A percentile compares a stretch with the other conserved stretches of the same genome.
These are phyloP conservation scores for Cladosporium sp. DNA, from an alignment of 2,329 filamentous ascomycete genomes.

Conservation along the genomic window DNA sequence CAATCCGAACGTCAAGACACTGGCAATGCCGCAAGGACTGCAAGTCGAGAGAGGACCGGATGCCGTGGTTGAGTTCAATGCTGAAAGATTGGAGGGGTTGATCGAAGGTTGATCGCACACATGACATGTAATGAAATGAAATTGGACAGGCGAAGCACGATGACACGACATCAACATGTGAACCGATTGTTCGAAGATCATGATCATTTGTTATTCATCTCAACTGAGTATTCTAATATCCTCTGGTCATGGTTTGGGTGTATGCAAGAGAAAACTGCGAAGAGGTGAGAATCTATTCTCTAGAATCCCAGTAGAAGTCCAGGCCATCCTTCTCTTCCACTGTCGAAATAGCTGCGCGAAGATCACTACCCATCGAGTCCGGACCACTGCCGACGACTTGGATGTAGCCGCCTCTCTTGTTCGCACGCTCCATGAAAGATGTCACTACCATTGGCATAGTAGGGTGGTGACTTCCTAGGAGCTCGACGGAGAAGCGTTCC, in stretches of 20 bases:
- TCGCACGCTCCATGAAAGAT: constrained; percentile 22
- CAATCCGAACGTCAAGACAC: constrained; percentile 47
- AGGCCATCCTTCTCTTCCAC: constrained; percentile 5
- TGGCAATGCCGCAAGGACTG: constrained; percentile 52
- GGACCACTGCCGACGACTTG: constrained; percentile 25
- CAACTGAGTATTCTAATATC: not conserved
- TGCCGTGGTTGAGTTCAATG: constrained; percentile 52
- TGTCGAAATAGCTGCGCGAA: constrained; percentile 22
- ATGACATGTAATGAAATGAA: no score
- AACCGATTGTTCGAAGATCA: not conserved
- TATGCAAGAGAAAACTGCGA: not conserved
- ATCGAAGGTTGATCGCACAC: constrained; percentile 12
- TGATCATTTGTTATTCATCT: not conserved
- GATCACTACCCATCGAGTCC: constrained; percentile 25
- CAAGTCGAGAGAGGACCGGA: constrained; percentile 53
- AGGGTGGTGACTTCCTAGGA: constrained; percentile 24
- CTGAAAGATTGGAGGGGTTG: constrained; percentile 37
- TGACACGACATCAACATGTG: no score
- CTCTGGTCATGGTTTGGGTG: not conserved
- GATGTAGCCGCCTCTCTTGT: constrained; percentile 17
- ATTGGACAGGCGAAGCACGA: no score
- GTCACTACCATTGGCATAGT: constrained; percentile 19
- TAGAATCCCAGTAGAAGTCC: constrained; percentile 11
- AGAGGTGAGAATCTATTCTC: constrained; percentile 12
- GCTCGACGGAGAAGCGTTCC: constrained; percentile 21